Base-by-base conservation (phyloP, 2,329 filamentous ascomycete species). In the Penicillium sp. region DNA sequence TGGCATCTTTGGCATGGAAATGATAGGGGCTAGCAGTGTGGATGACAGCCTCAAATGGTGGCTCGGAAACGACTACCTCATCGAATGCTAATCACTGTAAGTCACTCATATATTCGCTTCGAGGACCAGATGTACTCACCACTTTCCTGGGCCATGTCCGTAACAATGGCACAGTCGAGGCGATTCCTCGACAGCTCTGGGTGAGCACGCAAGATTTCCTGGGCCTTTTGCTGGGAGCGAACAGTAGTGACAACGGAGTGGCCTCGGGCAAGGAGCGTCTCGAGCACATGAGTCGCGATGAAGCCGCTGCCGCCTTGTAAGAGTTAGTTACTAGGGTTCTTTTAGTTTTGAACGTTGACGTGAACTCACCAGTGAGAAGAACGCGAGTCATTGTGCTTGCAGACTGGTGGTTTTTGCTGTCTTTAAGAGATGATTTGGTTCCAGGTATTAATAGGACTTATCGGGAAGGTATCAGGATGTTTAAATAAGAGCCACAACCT, bases 21-120 rank as follows among this genome's bases (percentile, higher is more conserved):
- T 87, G 84, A 73, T 87, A 91, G 0, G 89, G 88, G 0, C 81
- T 84, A 1, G 87, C 86, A 2, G 86, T 88, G 69, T 90, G 86
- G 43, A 90, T 79, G 40, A 92, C 86, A 18, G 80, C 84, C 61
- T 88, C 84, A 52, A 92, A 87, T 0, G 83, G 81, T 0, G 81
- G 81, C 37, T 83, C 76, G 9, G 80, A 82, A 37, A 80, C 68
- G 23, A 84, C 78, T 7, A 80, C 81, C 54, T 78, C 66, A 51
- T 86, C 80, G 58, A 92, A 93, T 8, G 87, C 87, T 40, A 79
- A 80, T 52, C 6, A 44, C 6, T 9, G 17, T 29, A 18, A 46
- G 42, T 42, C 40, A 15, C 7, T 7, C 3, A 13, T 18, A 42
- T 26, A 17, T 26, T 7, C 5, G 18, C 23, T 15, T 20, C 32